phyloP scores from a whole-genome alignment of 2,329 filamentous ascomycete genomes.

The Colletotrichum gloeosporioides region DNA sequence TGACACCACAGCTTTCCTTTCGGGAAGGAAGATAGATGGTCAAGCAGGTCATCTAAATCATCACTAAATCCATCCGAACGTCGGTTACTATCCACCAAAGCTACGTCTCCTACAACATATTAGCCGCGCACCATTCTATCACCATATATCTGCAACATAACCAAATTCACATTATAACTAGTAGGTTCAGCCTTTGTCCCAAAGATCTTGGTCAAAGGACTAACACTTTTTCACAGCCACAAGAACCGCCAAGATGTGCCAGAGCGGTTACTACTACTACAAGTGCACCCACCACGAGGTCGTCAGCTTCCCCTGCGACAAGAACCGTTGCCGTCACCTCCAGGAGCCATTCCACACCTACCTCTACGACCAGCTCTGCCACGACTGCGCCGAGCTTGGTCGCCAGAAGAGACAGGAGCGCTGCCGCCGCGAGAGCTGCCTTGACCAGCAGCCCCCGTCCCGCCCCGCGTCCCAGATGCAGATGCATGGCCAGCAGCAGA shows the following conservation, averaged over 20 bases:
- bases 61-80: not conserved
- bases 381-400: constrained; percentile 13
- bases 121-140: not conserved
- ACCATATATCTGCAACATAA: not conserved
- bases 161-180: not conserved
- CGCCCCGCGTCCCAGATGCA: not conserved
- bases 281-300: constrained; percentile 18
- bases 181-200: not conserved
- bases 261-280: constrained; percentile 23
- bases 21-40: not conserved
- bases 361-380: constrained; percentile 20
- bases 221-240: not conserved
- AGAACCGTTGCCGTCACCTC: not conserved
- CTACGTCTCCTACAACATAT: not conserved
- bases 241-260: constrained; percentile 6
- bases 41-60: not conserved
- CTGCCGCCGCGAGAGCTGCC: not conserved
- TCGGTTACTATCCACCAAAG: not conserved
- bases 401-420: not conserved
- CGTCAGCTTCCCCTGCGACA: constrained; percentile 12
- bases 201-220: not conserved
- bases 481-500: not conserved
- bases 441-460: not conserved
- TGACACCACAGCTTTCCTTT: not conserved
- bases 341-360: not conserved